Percentiles rank a stretch among this genome's conserved stretches.
These are phyloP conservation scores for Coemansia sp. DNA, from an alignment of 192 early-diverging fungal genomes.

Conservation along the genomic window DNA sequence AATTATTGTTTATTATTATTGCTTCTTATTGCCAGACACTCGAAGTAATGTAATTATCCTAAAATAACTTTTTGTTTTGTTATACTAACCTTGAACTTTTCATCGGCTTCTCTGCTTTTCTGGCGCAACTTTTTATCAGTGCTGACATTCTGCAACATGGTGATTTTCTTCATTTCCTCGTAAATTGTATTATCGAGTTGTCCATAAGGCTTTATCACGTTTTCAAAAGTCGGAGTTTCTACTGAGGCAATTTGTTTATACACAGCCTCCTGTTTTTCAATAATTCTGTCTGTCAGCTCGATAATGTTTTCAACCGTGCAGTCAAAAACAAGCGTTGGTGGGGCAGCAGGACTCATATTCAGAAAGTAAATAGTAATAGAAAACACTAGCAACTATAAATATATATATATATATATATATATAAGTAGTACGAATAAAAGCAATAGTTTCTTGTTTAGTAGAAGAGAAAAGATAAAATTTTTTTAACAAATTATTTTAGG, in stretches of 20 bases:
- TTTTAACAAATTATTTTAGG: no score
- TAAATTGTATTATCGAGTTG: background rate
- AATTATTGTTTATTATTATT: no score
- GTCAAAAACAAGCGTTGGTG: background rate
- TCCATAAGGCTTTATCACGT: background rate
- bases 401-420: background rate
- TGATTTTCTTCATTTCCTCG: background rate
- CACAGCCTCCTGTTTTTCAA: background rate
- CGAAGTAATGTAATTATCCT: no score
- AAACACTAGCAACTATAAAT: background rate
- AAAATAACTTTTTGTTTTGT: background rate
- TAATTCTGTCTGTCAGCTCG: background rate
- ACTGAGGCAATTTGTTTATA: background rate
- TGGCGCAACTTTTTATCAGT: background rate
- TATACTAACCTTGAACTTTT: background rate
- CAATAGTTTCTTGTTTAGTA: no score
- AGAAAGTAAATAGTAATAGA: background rate
- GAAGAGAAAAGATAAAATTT: no score
- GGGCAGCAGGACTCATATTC: background rate
- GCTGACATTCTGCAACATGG: background rate
- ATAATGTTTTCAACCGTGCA: background rate
- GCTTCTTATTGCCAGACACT: no score
- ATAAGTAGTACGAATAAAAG: background rate
- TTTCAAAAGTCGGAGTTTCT: background rate
- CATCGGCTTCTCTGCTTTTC: background rate